Evolutionary conservation across 352 stramenopile genomes (phyloP), one percentile per base, ranked within the genome.

Genomic region (Pythium phragmiticola): DNA sequence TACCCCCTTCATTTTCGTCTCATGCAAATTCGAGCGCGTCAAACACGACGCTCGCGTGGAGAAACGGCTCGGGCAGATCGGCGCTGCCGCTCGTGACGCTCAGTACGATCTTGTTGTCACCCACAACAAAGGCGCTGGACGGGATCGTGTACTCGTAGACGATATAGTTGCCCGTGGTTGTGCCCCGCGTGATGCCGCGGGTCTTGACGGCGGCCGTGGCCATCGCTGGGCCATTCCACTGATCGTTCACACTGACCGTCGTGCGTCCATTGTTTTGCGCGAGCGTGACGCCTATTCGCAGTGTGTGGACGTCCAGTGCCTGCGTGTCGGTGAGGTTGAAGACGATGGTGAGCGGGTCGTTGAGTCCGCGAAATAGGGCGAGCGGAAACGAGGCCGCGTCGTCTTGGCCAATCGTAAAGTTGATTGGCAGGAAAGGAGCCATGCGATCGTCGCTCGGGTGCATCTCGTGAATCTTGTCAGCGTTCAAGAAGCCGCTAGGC

Each of bases 381-480:
- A 80, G 73, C 0, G 76, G 76, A 65, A 84, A 82, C 57, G 47
- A 53, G 12, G 49, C 60, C 37, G 60, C 66, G 1, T 57, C 45
- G 36, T 80, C 68, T 0, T 50, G 60, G 7, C 57, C 69, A 6
- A 61, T 62, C 0, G 33, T 51, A 52, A 82, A 84, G 4, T 66
- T 74, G 12, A 63, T 33, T 12, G 66, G 36, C 0, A 59, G 57
- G 65, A 68, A 82, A 6, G 43, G 21, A 4, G 67, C 13, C 77
- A 84, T 87, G 7, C 74, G 76, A 2, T 49, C 45, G 51, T 84
- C 74, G 23, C 74, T 78, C 19, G 74, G 74, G 52, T 84, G 76
- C 76, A 84, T 82, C 37, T 39, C 69, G 57, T 77, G 71, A 62
- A 87, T 82, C 69, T 80, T 87, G 68, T 81, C 66, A 4, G 77